Conservation (phyloP, 164 flowering plant species). For the Akebia trifoliata region DNA sequence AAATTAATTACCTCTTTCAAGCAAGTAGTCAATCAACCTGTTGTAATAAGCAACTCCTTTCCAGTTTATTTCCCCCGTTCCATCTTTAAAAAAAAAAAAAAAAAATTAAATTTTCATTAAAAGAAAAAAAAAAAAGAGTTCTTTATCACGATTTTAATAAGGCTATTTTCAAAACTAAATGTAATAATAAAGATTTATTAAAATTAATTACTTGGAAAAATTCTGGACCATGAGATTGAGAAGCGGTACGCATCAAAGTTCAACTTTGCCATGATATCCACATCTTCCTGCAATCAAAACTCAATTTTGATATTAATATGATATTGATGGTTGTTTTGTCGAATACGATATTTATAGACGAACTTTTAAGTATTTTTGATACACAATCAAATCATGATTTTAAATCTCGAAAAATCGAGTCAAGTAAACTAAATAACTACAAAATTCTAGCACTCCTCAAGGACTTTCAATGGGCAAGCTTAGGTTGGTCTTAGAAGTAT, state of each 20-base stretch:
- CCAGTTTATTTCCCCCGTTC: conserved; percentile 31
- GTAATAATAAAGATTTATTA: background rate
- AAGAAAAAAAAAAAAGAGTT: background rate
- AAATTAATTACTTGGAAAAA: conserved; percentile 28
- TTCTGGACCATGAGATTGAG: conserved; percentile 49
- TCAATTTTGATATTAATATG: no score
- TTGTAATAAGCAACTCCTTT: conserved; percentile 38
- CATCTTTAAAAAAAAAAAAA: conserved; percentile 21
- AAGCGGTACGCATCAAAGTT: conserved; percentile 41
- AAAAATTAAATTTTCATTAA: background rate
- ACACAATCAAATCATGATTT: no score
- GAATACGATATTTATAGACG: no score
- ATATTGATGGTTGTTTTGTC: no score
- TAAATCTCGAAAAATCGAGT: no score
- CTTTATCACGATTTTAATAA: no score
- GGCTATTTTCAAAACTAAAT: no score
- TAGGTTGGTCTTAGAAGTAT: no score
- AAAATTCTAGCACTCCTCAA: no score
- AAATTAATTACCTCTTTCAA: conserved; percentile 18
- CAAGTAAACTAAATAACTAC: no score
- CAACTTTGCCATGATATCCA: conserved; percentile 25
- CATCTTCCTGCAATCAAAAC: conserved; percentile 30
- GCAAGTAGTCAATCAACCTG: conserved; percentile 31
- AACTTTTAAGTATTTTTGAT: no score
- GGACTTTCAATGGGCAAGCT: no score